Conservation (phyloP, 2,329 filamentous ascomycete genomes). For the Aspergillus pseudotamarii region DNA sequence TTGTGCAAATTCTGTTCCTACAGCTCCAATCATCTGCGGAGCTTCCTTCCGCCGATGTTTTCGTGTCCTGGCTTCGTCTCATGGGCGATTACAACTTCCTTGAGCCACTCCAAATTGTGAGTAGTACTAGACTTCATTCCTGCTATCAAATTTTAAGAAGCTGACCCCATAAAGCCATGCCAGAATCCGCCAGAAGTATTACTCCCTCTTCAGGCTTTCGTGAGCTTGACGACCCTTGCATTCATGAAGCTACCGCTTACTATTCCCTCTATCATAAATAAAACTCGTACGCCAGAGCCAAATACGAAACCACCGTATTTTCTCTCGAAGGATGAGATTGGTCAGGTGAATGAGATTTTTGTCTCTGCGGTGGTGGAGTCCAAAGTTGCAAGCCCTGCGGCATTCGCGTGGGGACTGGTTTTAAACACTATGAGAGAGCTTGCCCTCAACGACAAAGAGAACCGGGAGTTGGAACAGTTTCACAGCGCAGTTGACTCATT, state of each 20-base stretch:
- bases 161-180: slow-evolving; percentile 36
- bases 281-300: slow-evolving; percentile 24
- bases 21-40: slow-evolving; percentile 62
- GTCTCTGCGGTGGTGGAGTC: slow-evolving; percentile 59
- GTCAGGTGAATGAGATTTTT: slow-evolving; percentile 73
- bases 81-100: slow-evolving; percentile 72
- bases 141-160: slow-evolving; percentile 11
- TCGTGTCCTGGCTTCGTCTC: slow-evolving; percentile 74
- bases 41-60: slow-evolving; percentile 60
- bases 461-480: slow-evolving; percentile 46
- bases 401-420: slow-evolving; percentile 81
- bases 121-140: slow-evolving; percentile 30
- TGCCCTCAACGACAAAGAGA: slow-evolving; percentile 63
- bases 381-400: slow-evolving; percentile 69
- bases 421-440: slow-evolving; percentile 69
- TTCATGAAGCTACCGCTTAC: slow-evolving; percentile 70
- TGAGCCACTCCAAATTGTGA: slow-evolving; percentile 61
- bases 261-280: slow-evolving; percentile 54
- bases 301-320: slow-evolving; percentile 61
- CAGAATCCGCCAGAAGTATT: slow-evolving; percentile 42
- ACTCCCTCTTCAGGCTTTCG: slow-evolving; percentile 68
- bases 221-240: slow-evolving; percentile 69
- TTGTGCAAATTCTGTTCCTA: slow-evolving; percentile 73
- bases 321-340: slow-evolving; percentile 69
- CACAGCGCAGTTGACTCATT: slow-evolving; percentile 45